Conservation (phyloP, 345 rosid species). For the Tarenaya hassleriana region DNA sequence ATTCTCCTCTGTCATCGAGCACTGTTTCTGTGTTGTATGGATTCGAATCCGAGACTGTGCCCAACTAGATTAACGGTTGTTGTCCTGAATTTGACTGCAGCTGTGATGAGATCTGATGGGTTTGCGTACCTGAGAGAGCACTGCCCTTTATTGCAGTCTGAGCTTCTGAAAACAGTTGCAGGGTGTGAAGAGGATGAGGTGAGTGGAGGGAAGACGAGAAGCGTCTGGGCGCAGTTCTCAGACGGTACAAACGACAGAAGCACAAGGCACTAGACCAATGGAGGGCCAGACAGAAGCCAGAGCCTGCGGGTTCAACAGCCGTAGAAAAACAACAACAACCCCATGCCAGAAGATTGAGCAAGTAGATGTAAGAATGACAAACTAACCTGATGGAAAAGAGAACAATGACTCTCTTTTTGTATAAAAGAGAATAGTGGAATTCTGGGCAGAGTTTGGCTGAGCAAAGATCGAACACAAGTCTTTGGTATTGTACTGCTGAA, state of each 20-base stretch:
- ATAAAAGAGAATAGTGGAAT: no score
- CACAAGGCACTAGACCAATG: constrained; percentile 46
- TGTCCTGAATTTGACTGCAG: constrained; percentile 28
- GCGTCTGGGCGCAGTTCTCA: constrained; percentile 63
- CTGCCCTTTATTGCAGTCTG: constrained; percentile 61
- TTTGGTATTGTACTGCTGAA: no score
- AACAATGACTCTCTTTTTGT: no score
- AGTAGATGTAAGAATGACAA: background rate
- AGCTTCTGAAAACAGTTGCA: constrained; percentile 64
- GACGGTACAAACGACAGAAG: constrained; percentile 56
- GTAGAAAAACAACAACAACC: constrained; percentile 24
- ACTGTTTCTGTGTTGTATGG: no score
- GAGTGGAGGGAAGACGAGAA: constrained; percentile 48
- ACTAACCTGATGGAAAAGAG: no score
- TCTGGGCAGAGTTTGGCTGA: no score
- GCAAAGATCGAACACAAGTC: no score
- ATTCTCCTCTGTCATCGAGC: background rate
- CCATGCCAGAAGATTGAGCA: constrained; percentile 30
- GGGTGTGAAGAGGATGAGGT: constrained; percentile 64
- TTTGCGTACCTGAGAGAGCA: constrained; percentile 60
- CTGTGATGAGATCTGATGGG: constrained; percentile 69
- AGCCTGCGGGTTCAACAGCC: constrained; percentile 50
- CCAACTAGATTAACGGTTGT: no score
- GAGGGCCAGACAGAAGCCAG: constrained; percentile 45
- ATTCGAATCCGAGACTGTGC: no score